Percentiles rank a stretch among this genome's conserved stretches.
Evolutionary conservation across 2,329 filamentous ascomycete species (phyloP).

Genomic region (Podosphaera aphanis): DNA sequence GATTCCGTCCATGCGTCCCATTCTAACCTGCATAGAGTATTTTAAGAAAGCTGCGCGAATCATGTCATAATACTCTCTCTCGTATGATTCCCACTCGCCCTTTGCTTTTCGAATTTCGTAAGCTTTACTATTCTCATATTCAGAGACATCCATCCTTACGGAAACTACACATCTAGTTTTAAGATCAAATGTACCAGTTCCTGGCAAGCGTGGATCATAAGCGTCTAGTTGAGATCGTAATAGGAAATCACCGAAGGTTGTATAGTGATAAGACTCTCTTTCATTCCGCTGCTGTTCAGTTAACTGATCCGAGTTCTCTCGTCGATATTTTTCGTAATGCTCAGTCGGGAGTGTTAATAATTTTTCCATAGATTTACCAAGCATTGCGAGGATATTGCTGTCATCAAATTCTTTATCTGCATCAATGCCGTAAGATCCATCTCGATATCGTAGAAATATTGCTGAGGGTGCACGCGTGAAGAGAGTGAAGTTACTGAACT

Average conservation of each 20-base stretch:
- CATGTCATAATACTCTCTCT: constrained; percentile 94
- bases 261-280: constrained; percentile 70
- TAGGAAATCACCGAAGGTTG: constrained; percentile 64
- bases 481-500: constrained; percentile 35
- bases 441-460: constrained; percentile 58
- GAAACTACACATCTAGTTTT: constrained; percentile 85
- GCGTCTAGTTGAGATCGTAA: constrained; percentile 93
- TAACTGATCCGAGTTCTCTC: constrained; percentile 41
- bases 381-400: constrained; percentile 68
- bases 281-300: constrained; percentile 47
- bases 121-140: constrained; percentile 51
- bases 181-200: constrained; percentile 82
- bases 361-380: constrained; percentile 94
- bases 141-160: constrained; percentile 63
- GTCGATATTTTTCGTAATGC: constrained; percentile 68
- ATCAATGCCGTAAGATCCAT: constrained; percentile 83
- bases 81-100: constrained; percentile 74
- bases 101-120: constrained; percentile 64
- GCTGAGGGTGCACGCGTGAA: constrained; percentile 53
- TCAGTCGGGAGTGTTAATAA: constrained; percentile 62
- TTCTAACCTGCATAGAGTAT: constrained; percentile 86
- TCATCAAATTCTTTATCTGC: constrained; percentile 79
- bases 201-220: constrained; percentile 62
- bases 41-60: constrained; percentile 84
- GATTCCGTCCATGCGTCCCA: constrained; percentile 96